These are phyloP conservation scores for Hyaloscypha bicolor DNA, from an alignment of 495 filamentous ascomycete genomes.

Conservation along the genomic window DNA sequence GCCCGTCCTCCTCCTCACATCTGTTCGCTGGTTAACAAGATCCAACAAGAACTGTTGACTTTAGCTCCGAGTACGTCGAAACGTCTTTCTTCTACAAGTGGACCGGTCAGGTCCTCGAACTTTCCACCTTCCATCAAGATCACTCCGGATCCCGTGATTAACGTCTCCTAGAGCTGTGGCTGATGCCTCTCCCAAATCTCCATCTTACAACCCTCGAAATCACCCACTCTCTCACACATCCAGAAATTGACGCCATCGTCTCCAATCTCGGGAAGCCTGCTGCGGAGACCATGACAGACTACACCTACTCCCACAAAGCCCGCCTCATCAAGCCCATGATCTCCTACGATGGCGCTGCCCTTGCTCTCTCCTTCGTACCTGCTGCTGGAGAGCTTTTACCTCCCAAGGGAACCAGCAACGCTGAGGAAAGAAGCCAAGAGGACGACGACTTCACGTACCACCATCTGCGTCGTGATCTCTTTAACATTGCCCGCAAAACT, in stretches of 20 bases:
- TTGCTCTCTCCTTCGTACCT: slow-evolving; percentile 86
- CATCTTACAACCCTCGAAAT: slow-evolving; percentile 89
- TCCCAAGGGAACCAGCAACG: slow-evolving; percentile 22
- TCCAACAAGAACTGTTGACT: slow-evolving; percentile 66
- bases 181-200: slow-evolving; percentile 73
- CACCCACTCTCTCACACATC: slow-evolving; percentile 64
- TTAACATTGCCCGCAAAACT: slow-evolving; percentile 53
- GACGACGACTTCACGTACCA: slow-evolving; percentile 79
- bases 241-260: slow-evolving; percentile 63
- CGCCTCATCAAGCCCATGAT: slow-evolving; percentile 80
- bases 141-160: slow-evolving; percentile 9
- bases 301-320: slow-evolving; percentile 62
- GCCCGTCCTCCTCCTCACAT: slow-evolving; percentile 77
- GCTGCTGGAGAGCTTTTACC: slow-evolving; percentile 57
- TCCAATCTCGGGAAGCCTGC: slow-evolving; percentile 47
- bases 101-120: background rate
- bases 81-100: background rate
- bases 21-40: slow-evolving; percentile 59
- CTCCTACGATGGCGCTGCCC: slow-evolving; percentile 79
- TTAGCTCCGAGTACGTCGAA: slow-evolving; percentile 64
- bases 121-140: background rate
- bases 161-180: slow-evolving; percentile 68
- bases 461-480: slow-evolving; percentile 82
- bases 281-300: slow-evolving; percentile 57
- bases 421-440: slow-evolving; percentile 34